Evolutionary conservation across 2,329 filamentous ascomycete genomes (phyloP).

Genomic region (Aureobasidium zeae): DNA sequence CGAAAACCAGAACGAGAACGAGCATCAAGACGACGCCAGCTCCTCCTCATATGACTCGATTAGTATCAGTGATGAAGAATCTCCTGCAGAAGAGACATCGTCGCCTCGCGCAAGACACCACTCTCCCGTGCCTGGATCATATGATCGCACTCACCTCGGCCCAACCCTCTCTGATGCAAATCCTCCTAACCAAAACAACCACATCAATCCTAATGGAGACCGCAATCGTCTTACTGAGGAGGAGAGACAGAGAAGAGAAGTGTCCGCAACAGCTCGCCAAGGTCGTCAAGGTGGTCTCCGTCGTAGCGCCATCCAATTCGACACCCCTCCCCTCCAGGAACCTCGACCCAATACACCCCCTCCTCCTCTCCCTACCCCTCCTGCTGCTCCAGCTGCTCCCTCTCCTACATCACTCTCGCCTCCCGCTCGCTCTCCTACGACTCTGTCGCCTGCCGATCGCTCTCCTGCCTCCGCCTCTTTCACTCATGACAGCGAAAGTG

Average conservation of each 20-base stretch:
- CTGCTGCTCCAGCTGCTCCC: not conserved
- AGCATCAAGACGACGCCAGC: not conserved
- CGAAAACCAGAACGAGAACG: not conserved
- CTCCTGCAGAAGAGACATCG: not conserved
- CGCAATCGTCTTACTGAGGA: too few species aligned
- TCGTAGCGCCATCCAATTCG: not conserved
- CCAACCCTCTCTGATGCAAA: not conserved
- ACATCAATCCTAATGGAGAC: not conserved
- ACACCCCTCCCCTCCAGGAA: not conserved
- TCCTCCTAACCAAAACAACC: not conserved
- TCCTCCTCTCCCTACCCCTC: not conserved
- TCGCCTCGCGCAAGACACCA: not conserved
- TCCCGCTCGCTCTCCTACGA: too few species aligned
- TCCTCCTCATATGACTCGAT: too few species aligned
- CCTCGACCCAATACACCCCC: too few species aligned
- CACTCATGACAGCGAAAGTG: too few species aligned
- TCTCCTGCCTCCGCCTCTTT: too few species aligned
- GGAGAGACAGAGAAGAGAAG: too few species aligned
- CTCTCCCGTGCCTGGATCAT: not conserved
- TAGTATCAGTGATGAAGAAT: not conserved
- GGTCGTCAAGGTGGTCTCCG: too few species aligned
- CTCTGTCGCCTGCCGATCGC: too few species aligned
- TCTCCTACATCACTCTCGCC: too few species aligned
- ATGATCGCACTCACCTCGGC: too few species aligned
- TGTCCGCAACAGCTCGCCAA: too few species aligned